Base-by-base conservation (phyloP, 768 basidiomycete genomes). In the Hygrophorus pudorinus region DNA sequence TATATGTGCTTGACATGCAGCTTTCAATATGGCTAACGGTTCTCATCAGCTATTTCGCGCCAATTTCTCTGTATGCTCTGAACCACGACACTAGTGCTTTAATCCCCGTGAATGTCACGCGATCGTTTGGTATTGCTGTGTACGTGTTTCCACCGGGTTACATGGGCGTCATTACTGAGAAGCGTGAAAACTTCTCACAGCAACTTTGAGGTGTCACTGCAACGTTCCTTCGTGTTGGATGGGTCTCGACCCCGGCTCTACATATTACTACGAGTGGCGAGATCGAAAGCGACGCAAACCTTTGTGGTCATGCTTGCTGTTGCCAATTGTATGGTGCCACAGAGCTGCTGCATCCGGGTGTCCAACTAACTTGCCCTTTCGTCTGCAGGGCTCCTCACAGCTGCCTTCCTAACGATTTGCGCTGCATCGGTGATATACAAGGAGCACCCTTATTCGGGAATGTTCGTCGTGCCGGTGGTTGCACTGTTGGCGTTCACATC, bases 401-500 rank as follows among this genome's bases (percentile, higher is more conserved):
- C 18, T 30, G 6, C 28, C 14, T 41, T 41, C 39, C 30, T 41
- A 28, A 27, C 21, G 39, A 41, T 41, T 18, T 27, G 21, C 13
- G 28, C 30, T n/a, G 39, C 39, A 27, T 3, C 21, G 10, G 4
- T 41, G 12, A 24, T 41, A n/a, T 27, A 28, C 21, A 20, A 13
- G 4, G 39, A 46, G 5, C n/a, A 38, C 3, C 51, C 53, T 13
- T 54, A 52, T 21, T 13, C 49, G 5, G 55, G 53, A 45, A 45
- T 57, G 28, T 57, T 55, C 30, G 50, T 57, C 1, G 46, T 57
- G 9, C 56, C 56, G 2, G 40, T 56, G 4, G 51, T 47, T 3
- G 46, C 56, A 0, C 10, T 59, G 12, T 59, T 59, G 45, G 58
- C 58, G 6, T 54, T 59, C 17, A 51, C 58, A 1, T 50, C 53